Evolutionary conservation across 192 early-diverging fungal species (phyloP), one percentile per base, ranked within the genome.

Genomic region (Fimicolochytrium jonesii): DNA sequence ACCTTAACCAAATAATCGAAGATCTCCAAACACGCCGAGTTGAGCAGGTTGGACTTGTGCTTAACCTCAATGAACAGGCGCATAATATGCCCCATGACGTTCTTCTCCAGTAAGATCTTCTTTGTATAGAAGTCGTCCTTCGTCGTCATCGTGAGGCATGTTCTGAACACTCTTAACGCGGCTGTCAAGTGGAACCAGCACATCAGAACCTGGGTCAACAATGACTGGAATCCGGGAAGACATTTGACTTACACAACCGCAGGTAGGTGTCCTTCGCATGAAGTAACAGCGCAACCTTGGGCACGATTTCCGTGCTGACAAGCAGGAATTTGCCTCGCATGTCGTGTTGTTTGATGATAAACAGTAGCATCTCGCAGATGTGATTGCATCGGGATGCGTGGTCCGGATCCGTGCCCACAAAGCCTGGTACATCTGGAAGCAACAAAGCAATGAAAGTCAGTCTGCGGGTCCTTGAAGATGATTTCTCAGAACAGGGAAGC

Each of bases 21-120:
- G 37, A 97, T 73, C 53, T 95, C 92, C 33, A 94, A 78, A 64
- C 90, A 94, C 1, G 95, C 89, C 5, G 93, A 94, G 54, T 93
- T 90, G 17, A 93, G 59, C 28, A 95, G 69, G 58, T 95, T 95
- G 51, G 94, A 86, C 33, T 76, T 78, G 48, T 84, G 80, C 32
- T 85, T 72, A 1, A 86, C 86, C 20, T 78, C 76, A 11, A 82
- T 29, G 36, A 91, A 78, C 18, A 83, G 64, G 5, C 74, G 72
- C 49, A 94, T 67, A 25, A 92, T 77, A 18, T 85, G 77, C 31
- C 82, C 84, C 39, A 94, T 75, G 23, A 91, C 70, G 56, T 89
- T 79, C 47, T 88, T 75, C 33, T 91, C 86, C 35, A 92, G 68
- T 43, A 95, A 56, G 52, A 67, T 18, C 59, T 91, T 82, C 46